Conservation (phyloP, 2,329 filamentous ascomycete genomes). For the Colletotrichum sojae region DNA sequence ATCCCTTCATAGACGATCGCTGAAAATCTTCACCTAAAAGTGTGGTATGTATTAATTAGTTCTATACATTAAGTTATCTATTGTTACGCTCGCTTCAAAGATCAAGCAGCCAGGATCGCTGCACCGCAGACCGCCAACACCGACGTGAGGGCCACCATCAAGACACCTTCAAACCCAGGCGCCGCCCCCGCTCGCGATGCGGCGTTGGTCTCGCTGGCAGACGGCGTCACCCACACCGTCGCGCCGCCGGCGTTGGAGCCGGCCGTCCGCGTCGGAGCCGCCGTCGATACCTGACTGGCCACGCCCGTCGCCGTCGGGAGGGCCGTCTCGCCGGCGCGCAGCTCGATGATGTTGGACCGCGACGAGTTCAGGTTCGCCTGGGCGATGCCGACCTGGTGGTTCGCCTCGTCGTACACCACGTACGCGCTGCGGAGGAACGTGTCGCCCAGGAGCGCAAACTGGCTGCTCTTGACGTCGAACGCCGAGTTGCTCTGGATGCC, state of each 20-base stretch:
- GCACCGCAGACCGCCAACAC: constrained; percentile 16
- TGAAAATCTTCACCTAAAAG: neutral
- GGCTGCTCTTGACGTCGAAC: constrained; percentile 74
- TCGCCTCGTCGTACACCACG: constrained; percentile 80
- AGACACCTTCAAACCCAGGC: neutral
- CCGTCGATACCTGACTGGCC: constrained; percentile 28
- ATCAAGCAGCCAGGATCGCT: constrained; percentile 3
- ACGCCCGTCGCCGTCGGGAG: constrained; percentile 63
- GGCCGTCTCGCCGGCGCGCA: constrained; percentile 54
- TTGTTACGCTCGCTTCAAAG: neutral
- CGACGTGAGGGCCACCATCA: neutral
- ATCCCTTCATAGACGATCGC: too few relatives aligned
- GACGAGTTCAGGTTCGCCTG: constrained; percentile 66
- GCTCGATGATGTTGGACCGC: constrained; percentile 60
- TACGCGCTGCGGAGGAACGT: constrained; percentile 83
- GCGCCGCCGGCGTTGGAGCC: neutral
- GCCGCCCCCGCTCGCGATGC: neutral
- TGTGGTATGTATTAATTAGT: constrained; percentile 23
- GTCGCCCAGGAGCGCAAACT: constrained; percentile 73
- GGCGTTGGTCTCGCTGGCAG: constrained; percentile 21
- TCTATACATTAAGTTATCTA: constrained; percentile 1
- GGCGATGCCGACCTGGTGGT: constrained; percentile 77
- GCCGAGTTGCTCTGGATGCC: constrained; percentile 69
- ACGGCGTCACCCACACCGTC: constrained; percentile 11
- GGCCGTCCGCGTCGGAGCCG: constrained; percentile 14